phyloP scores from a whole-genome alignment of 441 rosid species.

The Pelargonium myrrhifolium region DNA sequence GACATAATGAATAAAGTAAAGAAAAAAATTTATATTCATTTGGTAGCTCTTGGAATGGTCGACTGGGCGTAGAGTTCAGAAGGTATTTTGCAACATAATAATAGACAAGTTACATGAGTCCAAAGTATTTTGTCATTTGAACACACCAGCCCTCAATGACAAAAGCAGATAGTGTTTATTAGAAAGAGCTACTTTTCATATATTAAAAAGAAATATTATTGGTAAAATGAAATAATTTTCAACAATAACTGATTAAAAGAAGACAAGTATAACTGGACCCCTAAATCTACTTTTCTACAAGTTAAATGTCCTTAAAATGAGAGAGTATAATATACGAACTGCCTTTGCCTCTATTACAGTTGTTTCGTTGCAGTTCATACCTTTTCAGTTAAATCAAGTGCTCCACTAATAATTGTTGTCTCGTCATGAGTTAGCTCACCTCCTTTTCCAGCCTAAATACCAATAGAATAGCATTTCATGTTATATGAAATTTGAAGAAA shows the following conservation, averaged over 20 bases:
- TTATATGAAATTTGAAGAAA: slow-evolving; percentile 16
- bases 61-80: not conserved
- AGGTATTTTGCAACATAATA: not conserved
- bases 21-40: not conserved
- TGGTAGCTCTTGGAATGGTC: not conserved
- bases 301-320: not conserved
- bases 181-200: not conserved
- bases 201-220: not conserved
- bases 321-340: not conserved
- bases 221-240: not conserved
- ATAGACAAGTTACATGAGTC: not conserved
- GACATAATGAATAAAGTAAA: not conserved
- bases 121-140: not conserved
- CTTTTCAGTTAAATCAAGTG: slow-evolving; percentile 96
- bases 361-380: slow-evolving; percentile 28
- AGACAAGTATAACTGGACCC: not conserved
- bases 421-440: slow-evolving; percentile 99
- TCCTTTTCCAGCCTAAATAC: slow-evolving; percentile 87
- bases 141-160: not conserved
- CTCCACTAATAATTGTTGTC: slow-evolving; percentile 94
- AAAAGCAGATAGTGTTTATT: not conserved
- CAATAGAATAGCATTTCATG: slow-evolving; percentile 11
- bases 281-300: not conserved
- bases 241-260: not conserved
- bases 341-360: not conserved